Evolutionary conservation across 2,329 filamentous ascomycete species (phyloP).

Genomic region (Drechslerella dactyloides): DNA sequence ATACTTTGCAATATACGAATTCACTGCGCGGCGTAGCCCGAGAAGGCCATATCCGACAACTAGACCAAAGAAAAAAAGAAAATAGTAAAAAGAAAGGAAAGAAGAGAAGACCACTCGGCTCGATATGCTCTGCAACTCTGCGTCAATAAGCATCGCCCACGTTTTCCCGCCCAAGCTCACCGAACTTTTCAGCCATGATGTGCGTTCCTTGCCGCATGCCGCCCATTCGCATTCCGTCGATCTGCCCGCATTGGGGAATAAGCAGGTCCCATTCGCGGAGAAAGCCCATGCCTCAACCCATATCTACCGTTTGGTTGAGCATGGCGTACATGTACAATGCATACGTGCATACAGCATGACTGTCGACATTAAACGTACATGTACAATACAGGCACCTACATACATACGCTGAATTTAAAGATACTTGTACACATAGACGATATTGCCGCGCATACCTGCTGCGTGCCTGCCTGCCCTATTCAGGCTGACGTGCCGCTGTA

Average conservation of each 20-base stretch:
- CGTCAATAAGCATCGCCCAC: background rate
- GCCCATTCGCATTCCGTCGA: slow-evolving; percentile 21
- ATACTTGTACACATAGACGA: no score
- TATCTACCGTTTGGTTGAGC: slow-evolving; percentile 13
- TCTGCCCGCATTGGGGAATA: slow-evolving; percentile 48
- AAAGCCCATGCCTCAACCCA: slow-evolving; percentile 27
- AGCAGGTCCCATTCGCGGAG: slow-evolving; percentile 28
- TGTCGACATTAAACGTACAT: no score
- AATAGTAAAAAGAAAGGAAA: slow-evolving; percentile 13
- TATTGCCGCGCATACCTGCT: no score
- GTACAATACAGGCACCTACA: no score
- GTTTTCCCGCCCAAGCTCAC: background rate
- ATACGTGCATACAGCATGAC: no score
- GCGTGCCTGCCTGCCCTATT: no score
- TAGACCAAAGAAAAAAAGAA: background rate
- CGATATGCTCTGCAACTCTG: slow-evolving; percentile 32
- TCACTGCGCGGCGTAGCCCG: no score
- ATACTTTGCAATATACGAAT: no score
- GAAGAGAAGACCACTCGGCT: slow-evolving; percentile 22
- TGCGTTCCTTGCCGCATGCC: slow-evolving; percentile 47
- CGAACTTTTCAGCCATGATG: background rate
- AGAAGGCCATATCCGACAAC: background rate
- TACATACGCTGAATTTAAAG: no score
- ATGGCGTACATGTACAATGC: background rate
- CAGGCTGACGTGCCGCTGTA: no score